Evolutionary conservation across 2,329 filamentous ascomycete species (phyloP).

Genomic region (Bretziella fagacearum): DNA sequence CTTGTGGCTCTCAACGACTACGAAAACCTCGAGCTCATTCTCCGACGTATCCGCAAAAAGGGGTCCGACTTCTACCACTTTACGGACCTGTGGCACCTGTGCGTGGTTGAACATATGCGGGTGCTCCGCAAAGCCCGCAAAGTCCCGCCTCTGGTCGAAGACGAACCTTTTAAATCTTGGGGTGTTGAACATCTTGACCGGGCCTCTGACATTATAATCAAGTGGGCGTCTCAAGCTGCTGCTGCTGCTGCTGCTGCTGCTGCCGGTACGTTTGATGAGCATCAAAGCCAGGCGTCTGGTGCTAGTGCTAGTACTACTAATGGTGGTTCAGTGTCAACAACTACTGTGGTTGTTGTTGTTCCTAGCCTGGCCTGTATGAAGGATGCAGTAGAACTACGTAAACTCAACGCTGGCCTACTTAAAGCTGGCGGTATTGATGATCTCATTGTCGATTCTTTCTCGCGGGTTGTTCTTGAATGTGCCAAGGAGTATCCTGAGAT

Average conservation of each 20-base stretch:
- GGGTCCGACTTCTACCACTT: slow-evolving; percentile 57
- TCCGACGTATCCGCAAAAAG: slow-evolving; percentile 66
- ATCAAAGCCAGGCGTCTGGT: neutral
- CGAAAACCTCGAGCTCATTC: slow-evolving; percentile 56
- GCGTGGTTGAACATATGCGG: slow-evolving; percentile 35
- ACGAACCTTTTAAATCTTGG: slow-evolving; percentile 39
- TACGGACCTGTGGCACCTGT: slow-evolving; percentile 40
- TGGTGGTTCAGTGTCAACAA: neutral
- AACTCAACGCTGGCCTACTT: slow-evolving; percentile 73
- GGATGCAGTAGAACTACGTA: slow-evolving; percentile 42
- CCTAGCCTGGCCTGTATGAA: slow-evolving; percentile 37
- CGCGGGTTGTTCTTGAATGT: slow-evolving; percentile 21
- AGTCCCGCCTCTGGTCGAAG: slow-evolving; percentile 27
- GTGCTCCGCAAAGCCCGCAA: slow-evolving; percentile 34
- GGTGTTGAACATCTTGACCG: slow-evolving; percentile 41
- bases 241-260: neutral
- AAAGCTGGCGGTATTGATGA: slow-evolving; percentile 79
- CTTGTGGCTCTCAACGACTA: slow-evolving; percentile 61
- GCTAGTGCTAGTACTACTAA: slow-evolving; percentile 17
- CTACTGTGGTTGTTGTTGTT: neutral
- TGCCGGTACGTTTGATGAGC: neutral
- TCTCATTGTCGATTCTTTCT: slow-evolving; percentile 81
- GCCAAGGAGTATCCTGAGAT: slow-evolving; percentile 7
- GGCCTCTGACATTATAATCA: slow-evolving; percentile 34
- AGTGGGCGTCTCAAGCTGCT: slow-evolving; percentile 28